These are phyloP conservation scores for Neckera pumila DNA, from an alignment of 225 moss, liverwort and hornwort species.

Conservation along the genomic window DNA sequence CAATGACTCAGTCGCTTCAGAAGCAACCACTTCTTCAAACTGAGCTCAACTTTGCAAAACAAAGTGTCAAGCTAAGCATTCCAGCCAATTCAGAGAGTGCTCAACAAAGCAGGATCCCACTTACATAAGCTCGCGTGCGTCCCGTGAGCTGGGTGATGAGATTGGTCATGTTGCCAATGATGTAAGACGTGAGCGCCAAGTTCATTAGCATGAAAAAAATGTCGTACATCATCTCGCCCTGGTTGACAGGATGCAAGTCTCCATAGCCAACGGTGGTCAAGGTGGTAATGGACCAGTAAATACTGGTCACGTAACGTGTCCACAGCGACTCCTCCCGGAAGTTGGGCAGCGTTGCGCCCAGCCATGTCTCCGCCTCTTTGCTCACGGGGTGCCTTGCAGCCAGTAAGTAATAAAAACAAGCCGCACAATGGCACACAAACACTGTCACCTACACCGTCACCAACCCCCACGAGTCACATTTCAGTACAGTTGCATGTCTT, in stretches of 20 bases:
- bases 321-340: slow-evolving; percentile 36
- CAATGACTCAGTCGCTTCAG: not conserved
- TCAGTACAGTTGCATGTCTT: not conserved
- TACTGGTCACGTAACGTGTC: slow-evolving; percentile 54
- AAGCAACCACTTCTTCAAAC: not conserved
- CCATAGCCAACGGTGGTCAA: slow-evolving; percentile 85
- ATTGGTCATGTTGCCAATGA: slow-evolving; percentile 94
- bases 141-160: slow-evolving; percentile 80
- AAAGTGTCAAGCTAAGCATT: not conserved
- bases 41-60: not conserved
- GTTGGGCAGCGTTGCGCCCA: slow-evolving; percentile 41
- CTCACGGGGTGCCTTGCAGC: slow-evolving; percentile 57
- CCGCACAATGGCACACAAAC: slow-evolving; percentile 80
- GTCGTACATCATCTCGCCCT: slow-evolving; percentile 73
- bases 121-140: slow-evolving; percentile 77
- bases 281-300: slow-evolving; percentile 93
- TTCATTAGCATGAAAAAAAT: slow-evolving; percentile 81
- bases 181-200: slow-evolving; percentile 72
- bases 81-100: not conserved
- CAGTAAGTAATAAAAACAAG: slow-evolving; percentile 71
- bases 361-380: slow-evolving; percentile 50
- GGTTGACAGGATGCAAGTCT: slow-evolving; percentile 86
- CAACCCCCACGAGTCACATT: not conserved
- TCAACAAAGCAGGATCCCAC: not conserved
- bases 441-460: slow-evolving; percentile 59